phyloP scores from a whole-genome alignment of 23 red algal species.

The Pyropia yezoensis region DNA sequence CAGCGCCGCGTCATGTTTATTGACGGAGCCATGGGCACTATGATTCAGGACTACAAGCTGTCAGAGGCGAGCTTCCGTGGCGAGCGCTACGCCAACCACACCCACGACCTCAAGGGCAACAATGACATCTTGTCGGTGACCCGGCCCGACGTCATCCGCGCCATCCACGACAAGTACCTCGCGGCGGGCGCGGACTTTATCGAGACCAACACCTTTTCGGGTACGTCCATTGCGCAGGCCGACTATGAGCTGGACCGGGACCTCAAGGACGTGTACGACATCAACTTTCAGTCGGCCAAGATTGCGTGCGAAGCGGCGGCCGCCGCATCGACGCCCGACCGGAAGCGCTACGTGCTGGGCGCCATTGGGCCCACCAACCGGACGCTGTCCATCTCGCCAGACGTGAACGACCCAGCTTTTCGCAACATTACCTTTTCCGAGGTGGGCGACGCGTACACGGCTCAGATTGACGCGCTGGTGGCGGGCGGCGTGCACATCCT shows the following conservation, averaged over 20 bases:
- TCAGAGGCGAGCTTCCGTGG: slow-evolving; percentile 65
- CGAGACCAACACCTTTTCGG: slow-evolving; percentile 82
- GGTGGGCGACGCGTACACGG: slow-evolving; percentile 46
- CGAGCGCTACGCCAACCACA: slow-evolving; percentile 55
- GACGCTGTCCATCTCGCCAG: slow-evolving; percentile 66
- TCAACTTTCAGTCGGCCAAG: slow-evolving; percentile 48
- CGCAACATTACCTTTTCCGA: slow-evolving; percentile 69
- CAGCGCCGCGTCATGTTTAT: slow-evolving; percentile 55
- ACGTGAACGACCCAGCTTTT: slow-evolving; percentile 67
- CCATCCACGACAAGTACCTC: slow-evolving; percentile 67
- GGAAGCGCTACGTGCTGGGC: slow-evolving; percentile 51
- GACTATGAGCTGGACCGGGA: slow-evolving; percentile 69
- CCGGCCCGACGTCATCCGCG: slow-evolving; percentile 62
- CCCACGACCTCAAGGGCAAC: slow-evolving; percentile 73
- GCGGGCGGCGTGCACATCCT: slow-evolving; percentile 62
- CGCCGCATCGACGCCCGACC: slow-evolving; percentile 26
- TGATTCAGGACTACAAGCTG: slow-evolving; percentile 71
- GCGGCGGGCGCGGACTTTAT: slow-evolving; percentile 69
- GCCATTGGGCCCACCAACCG: slow-evolving; percentile 72
- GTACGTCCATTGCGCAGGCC: slow-evolving; percentile 61
- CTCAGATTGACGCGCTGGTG: slow-evolving; percentile 38
- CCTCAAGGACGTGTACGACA: slow-evolving; percentile 61
- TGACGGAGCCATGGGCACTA: slow-evolving; percentile 68
- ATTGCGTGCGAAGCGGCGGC: slow-evolving; percentile 38
- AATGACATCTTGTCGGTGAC: slow-evolving; percentile 76